Evolutionary conservation across 2,329 filamentous ascomycete species (phyloP).

Genomic region (Piedraia hortae): DNA sequence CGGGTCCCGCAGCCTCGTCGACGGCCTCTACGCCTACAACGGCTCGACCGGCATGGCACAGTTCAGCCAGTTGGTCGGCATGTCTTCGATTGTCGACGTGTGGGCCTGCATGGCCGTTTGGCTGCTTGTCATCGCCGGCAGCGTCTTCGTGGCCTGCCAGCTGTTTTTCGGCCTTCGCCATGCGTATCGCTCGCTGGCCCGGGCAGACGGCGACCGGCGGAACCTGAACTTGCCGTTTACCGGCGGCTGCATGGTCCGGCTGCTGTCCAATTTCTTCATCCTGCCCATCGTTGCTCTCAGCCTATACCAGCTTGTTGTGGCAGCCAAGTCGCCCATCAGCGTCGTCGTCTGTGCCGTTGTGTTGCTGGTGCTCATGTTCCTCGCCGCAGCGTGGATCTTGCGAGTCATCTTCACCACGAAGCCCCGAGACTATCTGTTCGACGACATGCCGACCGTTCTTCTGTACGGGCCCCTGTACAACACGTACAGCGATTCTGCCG

Average conservation of each 20-base stretch:
- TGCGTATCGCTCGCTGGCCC: slow-evolving; percentile 43
- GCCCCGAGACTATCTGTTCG: slow-evolving; percentile 68
- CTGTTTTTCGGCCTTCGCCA: slow-evolving; percentile 50
- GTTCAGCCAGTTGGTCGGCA: slow-evolving; percentile 57
- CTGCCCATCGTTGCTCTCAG: slow-evolving; percentile 67
- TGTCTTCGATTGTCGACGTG: slow-evolving; percentile 47
- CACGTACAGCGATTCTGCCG: slow-evolving; percentile 81
- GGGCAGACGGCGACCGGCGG: slow-evolving; percentile 61
- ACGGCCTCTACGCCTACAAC: slow-evolving; percentile 67
- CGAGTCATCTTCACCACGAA: slow-evolving; percentile 54
- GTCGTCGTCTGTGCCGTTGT: slow-evolving; percentile 49
- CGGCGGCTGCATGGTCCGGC: slow-evolving; percentile 31
- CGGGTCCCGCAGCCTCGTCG: slow-evolving; percentile 38
- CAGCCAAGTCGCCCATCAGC: slow-evolving; percentile 35
- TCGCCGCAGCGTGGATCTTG: slow-evolving; percentile 53
- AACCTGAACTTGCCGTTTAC: slow-evolving; percentile 76
- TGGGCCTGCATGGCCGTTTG: slow-evolving; percentile 91
- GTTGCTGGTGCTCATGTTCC: slow-evolving; percentile 43
- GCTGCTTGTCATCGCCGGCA: slow-evolving; percentile 49
- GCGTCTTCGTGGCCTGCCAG: slow-evolving; percentile 42
- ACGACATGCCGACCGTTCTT: slow-evolving; percentile 70
- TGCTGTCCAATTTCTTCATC: slow-evolving; percentile 80
- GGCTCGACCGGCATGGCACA: slow-evolving; percentile 53
- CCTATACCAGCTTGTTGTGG: slow-evolving; percentile 69
- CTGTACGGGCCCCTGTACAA: slow-evolving; percentile 88